Evolutionary conservation across 352 stramenopile species (phyloP), one percentile per base, ranked within the genome.

Genomic region (Phytophthora hibernalis): DNA sequence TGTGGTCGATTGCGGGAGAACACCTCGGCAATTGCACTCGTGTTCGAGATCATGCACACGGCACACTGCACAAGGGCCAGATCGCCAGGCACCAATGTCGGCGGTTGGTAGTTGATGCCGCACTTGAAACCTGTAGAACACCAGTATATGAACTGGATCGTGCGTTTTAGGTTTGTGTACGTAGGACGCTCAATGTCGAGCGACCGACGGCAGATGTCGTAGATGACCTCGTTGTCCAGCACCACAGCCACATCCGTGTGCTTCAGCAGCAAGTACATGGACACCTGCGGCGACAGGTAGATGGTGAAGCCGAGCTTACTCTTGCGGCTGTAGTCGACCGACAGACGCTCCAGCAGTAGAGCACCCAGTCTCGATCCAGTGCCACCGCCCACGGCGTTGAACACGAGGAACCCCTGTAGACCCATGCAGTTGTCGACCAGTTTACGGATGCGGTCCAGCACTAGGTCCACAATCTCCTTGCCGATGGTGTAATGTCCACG

Each of bases 111-210:
- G 57, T 76, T 72, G 58, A 76, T 76, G 13, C 68, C 97, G 71
- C 95, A 99, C 91, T 99, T 99, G 91, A 99, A 99, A 50, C 96
- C 97, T 47, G 97, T 99, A 4, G 97, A 97, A 68, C 96, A 99
- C 97, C 97, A 99, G 78, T 99, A 97, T 21, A 99, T 97, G 68
- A 99, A 99, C 79, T 99, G 97, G 73, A 99, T 98, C 45, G 97
- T 99, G 65, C 96, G 91, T 89, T 99, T 99, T 35, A 99, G 87
- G 90, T 99, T 98, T 20, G 89, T 97, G 85, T 99, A 99, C 18
- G 96, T 97, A 7, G 97, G 97, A 31, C 91, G 86, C 51, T 98
- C 89, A 74, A 99, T 97, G 56, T 98, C 89, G n/a, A 99, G 82
- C 66, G 96, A 98, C 62, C 97, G 90, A 61, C 91, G 82, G 82